Conservation (phyloP, 2,329 filamentous ascomycete species). For the Clarireedia monteithiana region DNA sequence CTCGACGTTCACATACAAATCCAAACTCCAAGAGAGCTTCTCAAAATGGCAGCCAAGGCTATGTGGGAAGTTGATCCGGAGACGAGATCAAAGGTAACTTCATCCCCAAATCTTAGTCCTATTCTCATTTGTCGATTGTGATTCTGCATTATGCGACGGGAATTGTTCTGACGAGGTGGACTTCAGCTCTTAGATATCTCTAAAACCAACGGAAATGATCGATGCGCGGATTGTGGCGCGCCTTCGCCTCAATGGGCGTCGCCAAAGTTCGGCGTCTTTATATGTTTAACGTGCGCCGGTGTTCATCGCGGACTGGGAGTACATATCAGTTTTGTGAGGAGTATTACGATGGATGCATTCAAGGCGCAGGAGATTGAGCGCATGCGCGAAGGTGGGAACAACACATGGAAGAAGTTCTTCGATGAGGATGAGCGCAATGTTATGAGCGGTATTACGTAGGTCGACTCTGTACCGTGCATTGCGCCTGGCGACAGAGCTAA, state of each 20-base stretch:
- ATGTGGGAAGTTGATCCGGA: conserved; percentile 99
- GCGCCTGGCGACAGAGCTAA: too few relatives aligned
- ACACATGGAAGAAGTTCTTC: conserved; percentile 81
- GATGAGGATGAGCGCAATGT: conserved; percentile 61
- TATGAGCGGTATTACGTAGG: conserved; percentile 48
- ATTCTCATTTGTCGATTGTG: background rate
- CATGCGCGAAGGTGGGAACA: conserved; percentile 90
- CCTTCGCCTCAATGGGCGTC: conserved; percentile 97
- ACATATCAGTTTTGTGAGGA: conserved; percentile 96
- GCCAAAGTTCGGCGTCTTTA: conserved; percentile 97
- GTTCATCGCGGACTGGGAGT: conserved; percentile 92
- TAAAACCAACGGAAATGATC: conserved; percentile 80
- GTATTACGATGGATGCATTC: conserved; percentile 98
- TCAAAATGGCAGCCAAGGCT: conserved; percentile 54
- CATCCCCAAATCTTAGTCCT: background rate
- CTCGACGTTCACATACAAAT: too few relatives aligned
- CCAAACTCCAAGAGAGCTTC: background rate
- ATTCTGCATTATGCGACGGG: background rate
- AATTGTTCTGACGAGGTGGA: conserved; percentile 4
- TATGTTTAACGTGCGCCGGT: conserved; percentile 92
- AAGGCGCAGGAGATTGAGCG: conserved; percentile 86
- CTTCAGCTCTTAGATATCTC: conserved; percentile 79
- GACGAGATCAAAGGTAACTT: conserved; percentile 79
- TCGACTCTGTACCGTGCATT: conserved; percentile 1
- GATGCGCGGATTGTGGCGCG: conserved; percentile 91